phyloP scores from a whole-genome alignment of 2,329 filamentous ascomycete genomes.

The Dactylonectria estremocensis region DNA sequence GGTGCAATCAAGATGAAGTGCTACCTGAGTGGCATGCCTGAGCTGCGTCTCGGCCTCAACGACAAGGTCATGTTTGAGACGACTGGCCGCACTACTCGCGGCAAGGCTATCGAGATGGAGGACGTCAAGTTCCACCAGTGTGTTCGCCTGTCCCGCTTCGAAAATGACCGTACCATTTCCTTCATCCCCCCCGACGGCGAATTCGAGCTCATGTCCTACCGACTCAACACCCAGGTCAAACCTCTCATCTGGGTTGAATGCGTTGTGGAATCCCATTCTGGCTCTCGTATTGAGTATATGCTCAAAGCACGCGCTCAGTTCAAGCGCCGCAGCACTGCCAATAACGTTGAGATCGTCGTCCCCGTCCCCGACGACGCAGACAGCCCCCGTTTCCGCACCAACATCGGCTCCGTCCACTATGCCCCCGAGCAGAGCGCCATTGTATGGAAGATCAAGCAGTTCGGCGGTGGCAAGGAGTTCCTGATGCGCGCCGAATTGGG shows the following conservation, averaged over 20 bases:
- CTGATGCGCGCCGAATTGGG: conserved; percentile 98
- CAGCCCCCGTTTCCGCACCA: conserved; percentile 95
- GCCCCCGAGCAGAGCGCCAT: conserved; percentile 97
- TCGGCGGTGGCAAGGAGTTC: conserved; percentile 98
- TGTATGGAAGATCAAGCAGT: conserved; percentile 99
- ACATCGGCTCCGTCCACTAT: conserved; percentile 97
- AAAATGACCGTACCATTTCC: conserved; percentile 98
- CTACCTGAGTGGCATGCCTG: conserved; percentile 98
- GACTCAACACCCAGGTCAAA: conserved; percentile 98
- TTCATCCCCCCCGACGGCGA: conserved; percentile 99
- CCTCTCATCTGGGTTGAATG: conserved; percentile 99
- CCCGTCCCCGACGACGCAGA: conserved; percentile 98
- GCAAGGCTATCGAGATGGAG: conserved; percentile 99
- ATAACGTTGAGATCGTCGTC: conserved; percentile 98
- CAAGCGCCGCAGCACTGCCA: conserved; percentile 96
- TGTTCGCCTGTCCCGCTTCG: conserved; percentile 93
- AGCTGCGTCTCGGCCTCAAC: conserved; percentile 93
- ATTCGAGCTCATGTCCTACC: conserved; percentile 99
- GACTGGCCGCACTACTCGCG: conserved; percentile 91
- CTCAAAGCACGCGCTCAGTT: conserved; percentile 98
- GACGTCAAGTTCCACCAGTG: conserved; percentile 99
- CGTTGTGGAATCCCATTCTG: conserved; percentile 95
- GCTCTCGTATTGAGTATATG: conserved; percentile 98
- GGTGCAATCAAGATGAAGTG: conserved; percentile 99
- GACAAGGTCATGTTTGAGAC: conserved; percentile 99